Evolutionary conservation across 2,329 filamentous ascomycete genomes (phyloP).

Genomic region (Stemphylium vesicarium): DNA sequence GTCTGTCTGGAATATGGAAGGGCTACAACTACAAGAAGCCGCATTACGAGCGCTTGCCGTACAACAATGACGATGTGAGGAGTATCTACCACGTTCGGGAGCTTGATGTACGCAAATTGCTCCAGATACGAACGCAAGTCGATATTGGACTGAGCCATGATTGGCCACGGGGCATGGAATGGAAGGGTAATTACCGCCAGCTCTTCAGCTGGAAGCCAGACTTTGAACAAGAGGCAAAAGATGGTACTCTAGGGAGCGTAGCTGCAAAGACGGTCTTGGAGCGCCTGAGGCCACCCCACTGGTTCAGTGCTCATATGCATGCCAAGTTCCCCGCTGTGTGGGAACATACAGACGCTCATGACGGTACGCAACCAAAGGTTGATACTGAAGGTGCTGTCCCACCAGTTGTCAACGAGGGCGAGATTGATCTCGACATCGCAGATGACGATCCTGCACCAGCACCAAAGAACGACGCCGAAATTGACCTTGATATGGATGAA

Average conservation of each 20-base stretch:
- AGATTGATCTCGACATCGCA: slow-evolving; percentile 61
- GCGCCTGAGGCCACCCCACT: slow-evolving; percentile 78
- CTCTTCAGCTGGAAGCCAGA: slow-evolving; percentile 77
- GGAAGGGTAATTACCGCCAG: slow-evolving; percentile 70
- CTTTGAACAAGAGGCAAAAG: slow-evolving; percentile 76
- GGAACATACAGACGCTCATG: slow-evolving; percentile 56
- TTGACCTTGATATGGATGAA: slow-evolving; percentile 52
- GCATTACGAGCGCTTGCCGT: slow-evolving; percentile 86
- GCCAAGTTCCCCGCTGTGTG: slow-evolving; percentile 78
- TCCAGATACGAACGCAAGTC: slow-evolving; percentile 83
- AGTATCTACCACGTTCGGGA: slow-evolving; percentile 91
- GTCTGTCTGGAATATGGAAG: slow-evolving; percentile 94
- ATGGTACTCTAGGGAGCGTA: slow-evolving; percentile 77
- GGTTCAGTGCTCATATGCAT: slow-evolving; percentile 92
- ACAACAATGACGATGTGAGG: slow-evolving; percentile 75
- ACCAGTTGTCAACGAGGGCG: slow-evolving; percentile 63
- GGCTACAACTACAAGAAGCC: slow-evolving; percentile 82
- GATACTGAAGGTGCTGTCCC: slow-evolving; percentile 4
- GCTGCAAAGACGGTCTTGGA: slow-evolving; percentile 84
- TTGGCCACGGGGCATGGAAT: slow-evolving; percentile 87
- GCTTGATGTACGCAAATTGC: slow-evolving; percentile 85
- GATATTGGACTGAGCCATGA: slow-evolving; percentile 94
- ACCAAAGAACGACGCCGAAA: slow-evolving; percentile 43
- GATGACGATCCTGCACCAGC: slow-evolving; percentile 50
- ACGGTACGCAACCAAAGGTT: slow-evolving; percentile 51